Conservation (phyloP, 2,329 filamentous ascomycete genomes). For the Colletotrichum phormii region DNA sequence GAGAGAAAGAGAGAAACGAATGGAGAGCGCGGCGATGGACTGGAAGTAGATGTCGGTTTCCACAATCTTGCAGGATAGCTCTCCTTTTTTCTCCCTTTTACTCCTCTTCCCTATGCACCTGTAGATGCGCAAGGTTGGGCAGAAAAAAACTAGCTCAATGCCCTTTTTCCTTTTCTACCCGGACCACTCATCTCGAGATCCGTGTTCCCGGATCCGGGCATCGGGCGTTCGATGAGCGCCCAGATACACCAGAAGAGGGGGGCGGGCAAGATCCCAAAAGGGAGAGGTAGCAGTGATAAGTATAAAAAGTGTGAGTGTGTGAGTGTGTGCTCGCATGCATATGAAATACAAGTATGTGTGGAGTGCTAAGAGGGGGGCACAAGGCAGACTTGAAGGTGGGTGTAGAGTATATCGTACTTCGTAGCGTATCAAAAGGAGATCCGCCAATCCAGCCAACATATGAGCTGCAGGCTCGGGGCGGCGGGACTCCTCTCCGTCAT, state of each 20-base stretch:
- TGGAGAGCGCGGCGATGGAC: not conserved
- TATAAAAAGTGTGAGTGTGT: not conserved
- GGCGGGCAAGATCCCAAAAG: not conserved
- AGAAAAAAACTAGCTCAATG: not conserved
- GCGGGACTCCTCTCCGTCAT: not conserved
- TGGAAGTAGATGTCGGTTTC: not conserved
- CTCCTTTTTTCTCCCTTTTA: not conserved
- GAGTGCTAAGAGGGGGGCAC: not conserved
- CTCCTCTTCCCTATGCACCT: not conserved
- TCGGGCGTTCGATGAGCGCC: not conserved
- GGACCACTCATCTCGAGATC: not conserved
- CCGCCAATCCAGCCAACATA: not conserved
- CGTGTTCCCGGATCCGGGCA: constrained; percentile 6
- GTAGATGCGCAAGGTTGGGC: not conserved
- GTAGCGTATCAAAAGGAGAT: not conserved
- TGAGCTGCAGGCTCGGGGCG: not conserved
- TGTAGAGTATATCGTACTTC: not conserved
- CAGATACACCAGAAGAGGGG: not conserved
- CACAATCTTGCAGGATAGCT: not conserved
- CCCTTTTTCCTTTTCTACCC: not conserved
- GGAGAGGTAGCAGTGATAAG: not conserved
- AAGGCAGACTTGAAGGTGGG: not conserved
- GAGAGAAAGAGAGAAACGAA: not conserved
- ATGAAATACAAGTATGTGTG: not conserved
- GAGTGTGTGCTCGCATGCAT: not conserved